These are phyloP conservation scores for Falciphora oryzae DNA, from an alignment of 2,329 filamentous ascomycete genomes.

Conservation along the genomic window DNA sequence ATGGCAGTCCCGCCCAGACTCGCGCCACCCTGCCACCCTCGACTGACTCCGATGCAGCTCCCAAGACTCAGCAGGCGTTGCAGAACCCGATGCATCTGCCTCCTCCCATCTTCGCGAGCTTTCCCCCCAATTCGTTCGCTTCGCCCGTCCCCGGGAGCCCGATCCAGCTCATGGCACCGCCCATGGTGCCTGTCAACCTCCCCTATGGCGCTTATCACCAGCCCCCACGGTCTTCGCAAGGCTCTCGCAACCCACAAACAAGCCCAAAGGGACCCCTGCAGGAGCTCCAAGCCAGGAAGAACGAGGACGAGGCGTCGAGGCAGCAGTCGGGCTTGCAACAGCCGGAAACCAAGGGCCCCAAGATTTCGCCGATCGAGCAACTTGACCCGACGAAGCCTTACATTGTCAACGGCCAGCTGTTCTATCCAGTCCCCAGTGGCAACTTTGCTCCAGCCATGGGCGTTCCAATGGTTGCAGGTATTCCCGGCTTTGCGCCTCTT, in stretches of 20 bases:
- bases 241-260: slow-evolving; percentile 5
- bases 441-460: slow-evolving; percentile 9
- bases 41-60: slow-evolving; percentile 2
- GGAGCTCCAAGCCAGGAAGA: slow-evolving; percentile 22
- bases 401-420: slow-evolving; percentile 29
- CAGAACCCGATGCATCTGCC: slow-evolving; percentile 19
- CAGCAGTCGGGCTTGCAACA: slow-evolving; percentile 22
- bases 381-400: slow-evolving; percentile 41
- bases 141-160: slow-evolving; percentile 1
- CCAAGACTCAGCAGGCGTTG: slow-evolving; percentile 11
- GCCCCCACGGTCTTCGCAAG: too few relatives aligned
- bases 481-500: slow-evolving; percentile 14
- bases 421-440: slow-evolving; percentile 24
- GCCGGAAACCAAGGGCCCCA: slow-evolving; percentile 23
- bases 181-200: slow-evolving; percentile 28
- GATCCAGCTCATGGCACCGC: slow-evolving; percentile 19
- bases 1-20: slow-evolving; percentile 15
- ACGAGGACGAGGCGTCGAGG: slow-evolving; percentile 27
- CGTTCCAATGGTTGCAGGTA: slow-evolving; percentile 14
- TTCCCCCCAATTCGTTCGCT: slow-evolving; percentile 18
- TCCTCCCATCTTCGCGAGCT: slow-evolving; percentile 22
- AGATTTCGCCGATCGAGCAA: slow-evolving; percentile 36
- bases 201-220: slow-evolving; percentile 15
- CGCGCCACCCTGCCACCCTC: slow-evolving; percentile 9
- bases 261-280: slow-evolving; percentile 18